phyloP scores from a whole-genome alignment of 306 rosid genomes.

The Vigna reflexopilosa region DNA sequence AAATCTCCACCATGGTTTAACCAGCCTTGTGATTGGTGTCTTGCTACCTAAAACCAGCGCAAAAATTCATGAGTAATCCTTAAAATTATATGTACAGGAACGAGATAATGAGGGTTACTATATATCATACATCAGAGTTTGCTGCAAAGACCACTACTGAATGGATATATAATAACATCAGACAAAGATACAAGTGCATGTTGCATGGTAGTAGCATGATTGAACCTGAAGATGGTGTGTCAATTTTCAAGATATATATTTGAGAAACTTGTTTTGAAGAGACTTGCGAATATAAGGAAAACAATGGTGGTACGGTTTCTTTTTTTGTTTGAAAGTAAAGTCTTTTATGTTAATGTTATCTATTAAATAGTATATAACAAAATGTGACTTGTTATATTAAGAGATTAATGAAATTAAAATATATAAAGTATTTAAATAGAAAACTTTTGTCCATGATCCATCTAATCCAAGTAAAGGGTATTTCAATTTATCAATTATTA shows the following conservation, averaged over 20 bases:
- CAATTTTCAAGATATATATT: neutral
- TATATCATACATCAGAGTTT: neutral
- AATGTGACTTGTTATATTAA: too few relatives aligned
- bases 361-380: too few relatives aligned
- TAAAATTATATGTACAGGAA: neutral
- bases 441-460: too few relatives aligned
- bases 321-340: too few relatives aligned
- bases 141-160: neutral
- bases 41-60: neutral
- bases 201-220: neutral
- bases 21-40: constrained; percentile 51
- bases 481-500: too few relatives aligned
- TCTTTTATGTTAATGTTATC: too few relatives aligned
- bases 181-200: neutral
- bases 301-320: neutral
- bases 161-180: neutral
- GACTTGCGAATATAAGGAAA: neutral
- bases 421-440: too few relatives aligned
- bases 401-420: too few relatives aligned
- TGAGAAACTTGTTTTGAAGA: neutral
- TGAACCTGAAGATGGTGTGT: neutral
- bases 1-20: constrained; percentile 72
- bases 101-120: neutral
- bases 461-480: too few relatives aligned
- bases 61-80: neutral